Evolutionary conservation across 1,139 yeast genomes (phyloP).

Genomic region (Suhomyces yuchorum): DNA sequence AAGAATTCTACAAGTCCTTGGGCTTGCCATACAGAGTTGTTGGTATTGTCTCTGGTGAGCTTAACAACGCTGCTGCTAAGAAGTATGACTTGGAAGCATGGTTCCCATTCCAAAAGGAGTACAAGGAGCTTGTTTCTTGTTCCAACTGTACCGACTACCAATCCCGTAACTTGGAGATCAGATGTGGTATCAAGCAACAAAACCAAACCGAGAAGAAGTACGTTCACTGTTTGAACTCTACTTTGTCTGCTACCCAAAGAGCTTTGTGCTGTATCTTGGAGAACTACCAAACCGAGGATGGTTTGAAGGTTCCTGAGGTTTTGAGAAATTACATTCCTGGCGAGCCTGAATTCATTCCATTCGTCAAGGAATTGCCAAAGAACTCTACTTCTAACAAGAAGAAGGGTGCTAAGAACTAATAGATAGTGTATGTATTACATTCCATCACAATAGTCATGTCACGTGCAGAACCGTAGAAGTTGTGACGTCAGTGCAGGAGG

Average conservation of each 20-base stretch:
- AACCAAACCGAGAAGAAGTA: constrained; percentile 96
- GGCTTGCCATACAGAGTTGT: constrained; percentile 96
- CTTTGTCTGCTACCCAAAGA: constrained; percentile 97
- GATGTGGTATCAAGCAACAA: constrained; percentile 97
- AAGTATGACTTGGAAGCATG: constrained; percentile 98
- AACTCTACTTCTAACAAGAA: constrained; percentile 85
- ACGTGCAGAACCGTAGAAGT: background rate
- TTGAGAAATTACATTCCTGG: constrained; percentile 96
- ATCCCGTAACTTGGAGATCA: constrained; percentile 95
- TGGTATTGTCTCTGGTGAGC: constrained; percentile 97
- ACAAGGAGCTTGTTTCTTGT: constrained; percentile 96
- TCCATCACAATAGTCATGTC: background rate
- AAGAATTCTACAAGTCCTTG: constrained; percentile 89
- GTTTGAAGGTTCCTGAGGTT: constrained; percentile 90
- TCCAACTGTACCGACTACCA: constrained; percentile 99
- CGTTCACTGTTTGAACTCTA: constrained; percentile 97
- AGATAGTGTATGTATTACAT: constrained; percentile 2
- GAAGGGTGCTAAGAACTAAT: constrained; percentile 31
- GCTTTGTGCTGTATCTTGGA: constrained; percentile 96
- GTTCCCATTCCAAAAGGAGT: constrained; percentile 99
- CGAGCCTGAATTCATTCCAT: constrained; percentile 95
- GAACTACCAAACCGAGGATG: constrained; percentile 96
- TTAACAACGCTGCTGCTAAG: constrained; percentile 98
- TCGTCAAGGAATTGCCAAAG: constrained; percentile 87
- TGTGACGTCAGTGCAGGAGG: background rate